Evolutionary conservation across 345 rosid genomes (phyloP).

Genomic region (Pugionium dolabratum): DNA sequence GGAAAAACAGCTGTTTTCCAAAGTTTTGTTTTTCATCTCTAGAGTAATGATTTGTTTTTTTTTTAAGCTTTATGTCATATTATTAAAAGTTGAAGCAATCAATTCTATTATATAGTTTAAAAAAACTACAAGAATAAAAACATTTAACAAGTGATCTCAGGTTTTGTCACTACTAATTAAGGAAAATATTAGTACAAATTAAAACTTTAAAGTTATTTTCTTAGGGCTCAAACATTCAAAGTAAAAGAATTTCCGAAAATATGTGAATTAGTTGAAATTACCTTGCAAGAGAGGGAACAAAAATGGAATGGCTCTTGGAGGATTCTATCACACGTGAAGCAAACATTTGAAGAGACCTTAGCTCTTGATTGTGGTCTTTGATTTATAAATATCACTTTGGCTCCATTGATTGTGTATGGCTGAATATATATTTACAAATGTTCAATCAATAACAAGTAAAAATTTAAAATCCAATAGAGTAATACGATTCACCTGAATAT

Average conservation of each 20-base stretch:
- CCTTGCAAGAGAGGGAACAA: constrained; percentile 98
- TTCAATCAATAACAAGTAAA: neutral
- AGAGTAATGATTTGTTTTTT: neutral
- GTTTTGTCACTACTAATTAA: too few species aligned
- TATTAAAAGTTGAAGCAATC: neutral
- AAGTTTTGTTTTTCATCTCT: neutral
- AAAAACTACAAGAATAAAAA: too few species aligned
- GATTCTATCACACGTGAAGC: constrained; percentile 93
- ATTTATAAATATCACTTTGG: constrained; percentile 87
- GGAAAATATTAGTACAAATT: too few species aligned
- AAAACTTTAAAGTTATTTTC: too few species aligned
- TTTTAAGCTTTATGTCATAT: neutral
- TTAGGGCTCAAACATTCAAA: neutral
- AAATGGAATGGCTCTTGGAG: constrained; percentile 88
- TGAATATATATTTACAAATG: constrained; percentile 30
- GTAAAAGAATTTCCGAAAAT: neutral
- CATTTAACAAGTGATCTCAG: too few species aligned
- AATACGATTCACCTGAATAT: constrained; percentile 60
- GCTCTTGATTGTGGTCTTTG: constrained; percentile 89
- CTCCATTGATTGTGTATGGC: constrained; percentile 94
- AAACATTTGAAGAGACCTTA: constrained; percentile 73
- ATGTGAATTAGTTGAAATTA: constrained; percentile 26
- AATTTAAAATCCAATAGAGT: too few species aligned
- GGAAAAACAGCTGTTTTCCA: constrained; percentile 37
- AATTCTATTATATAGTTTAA: neutral